Percentiles rank a stretch among this genome's conserved stretches.
Evolutionary conservation across 257 asterid genomes (phyloP).

Genomic region (Coffea canephora): DNA sequence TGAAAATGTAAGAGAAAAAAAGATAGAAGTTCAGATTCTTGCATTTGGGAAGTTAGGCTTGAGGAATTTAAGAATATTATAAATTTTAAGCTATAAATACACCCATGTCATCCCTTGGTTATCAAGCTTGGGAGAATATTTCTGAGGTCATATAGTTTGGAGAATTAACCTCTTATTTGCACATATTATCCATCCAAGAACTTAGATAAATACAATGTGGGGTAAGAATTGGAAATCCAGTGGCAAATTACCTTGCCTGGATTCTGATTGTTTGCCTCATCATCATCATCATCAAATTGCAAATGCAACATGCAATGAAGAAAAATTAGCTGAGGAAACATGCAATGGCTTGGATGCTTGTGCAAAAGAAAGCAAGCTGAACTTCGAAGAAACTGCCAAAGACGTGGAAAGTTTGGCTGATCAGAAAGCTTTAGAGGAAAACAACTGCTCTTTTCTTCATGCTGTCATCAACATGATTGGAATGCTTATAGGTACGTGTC

Average conservation of each 20-base stretch:
- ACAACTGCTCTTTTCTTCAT: conserved; percentile 51
- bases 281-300: conserved; percentile 19
- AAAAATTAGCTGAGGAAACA: not conserved
- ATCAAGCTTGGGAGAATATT: not conserved
- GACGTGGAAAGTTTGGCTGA: conserved; percentile 43
- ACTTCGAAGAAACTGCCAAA: conserved; percentile 7
- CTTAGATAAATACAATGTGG: conserved; percentile 24
- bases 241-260: conserved; percentile 20
- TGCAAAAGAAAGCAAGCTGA: conserved; percentile 14
- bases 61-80: not conserved
- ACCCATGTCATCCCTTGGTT: not conserved
- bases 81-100: conserved; percentile 3
- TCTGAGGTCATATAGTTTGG: not conserved
- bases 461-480: conserved; percentile 75
- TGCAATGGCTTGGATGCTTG: not conserved
- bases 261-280: conserved; percentile 23
- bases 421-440: conserved; percentile 20
- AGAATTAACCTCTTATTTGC: not conserved
- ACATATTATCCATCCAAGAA: not conserved
- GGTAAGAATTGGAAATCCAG: conserved; percentile 24
- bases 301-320: conserved; percentile 11
- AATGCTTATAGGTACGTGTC: conserved; percentile 59
- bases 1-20: not conserved
- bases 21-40: not conserved
- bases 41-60: not conserved